These are phyloP conservation scores for Lactarius psammicola DNA, from an alignment of 768 basidiomycete genomes.

Conservation along the genomic window DNA sequence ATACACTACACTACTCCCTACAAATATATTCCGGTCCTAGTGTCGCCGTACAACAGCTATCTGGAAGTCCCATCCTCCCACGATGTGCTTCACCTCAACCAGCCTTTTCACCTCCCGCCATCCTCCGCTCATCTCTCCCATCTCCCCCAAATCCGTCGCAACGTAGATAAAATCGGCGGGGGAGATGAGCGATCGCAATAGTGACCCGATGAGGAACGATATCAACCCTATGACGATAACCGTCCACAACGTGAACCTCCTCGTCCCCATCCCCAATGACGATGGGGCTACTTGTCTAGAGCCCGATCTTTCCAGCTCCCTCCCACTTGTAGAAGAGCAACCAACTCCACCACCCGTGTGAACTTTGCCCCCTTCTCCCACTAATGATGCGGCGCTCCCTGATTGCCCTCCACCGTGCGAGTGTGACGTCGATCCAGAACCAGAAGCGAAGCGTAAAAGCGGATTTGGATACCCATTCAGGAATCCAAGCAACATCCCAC, in stretches of 20 bases:
- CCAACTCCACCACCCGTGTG: constrained; percentile 3
- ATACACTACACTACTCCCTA: too few relatives aligned
- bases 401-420: constrained; percentile 15
- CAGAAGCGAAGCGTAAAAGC: constrained; percentile 49
- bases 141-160: constrained; percentile 54
- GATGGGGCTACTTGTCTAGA: constrained; percentile 12
- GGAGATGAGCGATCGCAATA: constrained; percentile 82
- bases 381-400: constrained; percentile 23
- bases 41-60: constrained; percentile 79
- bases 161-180: constrained; percentile 91
- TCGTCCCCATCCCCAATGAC: constrained; percentile 18
- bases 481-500: constrained; percentile 52
- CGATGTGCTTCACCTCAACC: constrained; percentile 76
- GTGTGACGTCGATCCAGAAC: constrained; percentile 25
- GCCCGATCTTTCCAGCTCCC: not conserved
- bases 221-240: constrained; percentile 79
- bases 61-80: constrained; percentile 87
- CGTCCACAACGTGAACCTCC: constrained; percentile 48
- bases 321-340: not conserved
- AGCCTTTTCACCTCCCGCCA: constrained; percentile 88
- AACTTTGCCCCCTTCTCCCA: constrained; percentile 4
- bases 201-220: constrained; percentile 87
- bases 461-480: constrained; percentile 59
- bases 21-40: constrained; percentile 38
- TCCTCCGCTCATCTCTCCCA: constrained; percentile 50